These are phyloP conservation scores for Globisporangium emineosum DNA, from an alignment of 352 stramenopile genomes.

Conservation along the genomic window DNA sequence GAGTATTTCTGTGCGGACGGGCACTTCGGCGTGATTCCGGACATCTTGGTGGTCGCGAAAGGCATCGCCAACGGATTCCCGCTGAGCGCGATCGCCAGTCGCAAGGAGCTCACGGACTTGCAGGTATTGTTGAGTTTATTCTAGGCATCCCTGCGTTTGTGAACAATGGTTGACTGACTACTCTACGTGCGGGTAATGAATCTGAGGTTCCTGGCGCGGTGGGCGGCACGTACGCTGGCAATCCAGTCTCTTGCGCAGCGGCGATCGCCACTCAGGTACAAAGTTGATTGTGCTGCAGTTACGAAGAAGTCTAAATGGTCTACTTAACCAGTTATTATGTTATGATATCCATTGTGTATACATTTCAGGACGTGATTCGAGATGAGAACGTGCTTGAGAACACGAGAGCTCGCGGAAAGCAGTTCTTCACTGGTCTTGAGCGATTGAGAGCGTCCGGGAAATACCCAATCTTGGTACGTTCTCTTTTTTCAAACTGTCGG, in stretches of 20 bases:
- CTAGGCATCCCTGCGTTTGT: background rate
- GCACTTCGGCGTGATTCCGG: constrained; percentile 79
- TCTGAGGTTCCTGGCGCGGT: constrained; percentile 80
- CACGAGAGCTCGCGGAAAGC: constrained; percentile 57
- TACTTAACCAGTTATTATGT: no score
- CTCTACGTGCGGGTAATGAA: background rate
- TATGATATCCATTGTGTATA: background rate
- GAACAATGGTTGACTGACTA: background rate
- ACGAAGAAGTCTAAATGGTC: background rate
- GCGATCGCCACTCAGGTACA: constrained; percentile 70
- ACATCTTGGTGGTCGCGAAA: constrained; percentile 94
- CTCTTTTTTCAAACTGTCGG: background rate
- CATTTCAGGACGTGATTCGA: constrained; percentile 70
- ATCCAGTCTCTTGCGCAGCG: constrained; percentile 89
- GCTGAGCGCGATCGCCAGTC: constrained; percentile 86
- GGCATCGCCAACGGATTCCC: constrained; percentile 92
- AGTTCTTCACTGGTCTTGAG: constrained; percentile 75
- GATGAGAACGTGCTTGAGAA: constrained; percentile 91
- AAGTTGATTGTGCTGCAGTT: background rate
- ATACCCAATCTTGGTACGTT: constrained; percentile 51
- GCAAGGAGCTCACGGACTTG: constrained; percentile 82
- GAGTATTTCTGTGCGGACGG: constrained; percentile 85
- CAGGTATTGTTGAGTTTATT: constrained; percentile 22
- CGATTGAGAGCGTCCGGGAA: constrained; percentile 69
- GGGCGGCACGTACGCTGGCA: constrained; percentile 92